These are phyloP conservation scores for Albophoma yamanashiensis DNA, from an alignment of 2,329 filamentous ascomycete genomes.

Conservation along the genomic window DNA sequence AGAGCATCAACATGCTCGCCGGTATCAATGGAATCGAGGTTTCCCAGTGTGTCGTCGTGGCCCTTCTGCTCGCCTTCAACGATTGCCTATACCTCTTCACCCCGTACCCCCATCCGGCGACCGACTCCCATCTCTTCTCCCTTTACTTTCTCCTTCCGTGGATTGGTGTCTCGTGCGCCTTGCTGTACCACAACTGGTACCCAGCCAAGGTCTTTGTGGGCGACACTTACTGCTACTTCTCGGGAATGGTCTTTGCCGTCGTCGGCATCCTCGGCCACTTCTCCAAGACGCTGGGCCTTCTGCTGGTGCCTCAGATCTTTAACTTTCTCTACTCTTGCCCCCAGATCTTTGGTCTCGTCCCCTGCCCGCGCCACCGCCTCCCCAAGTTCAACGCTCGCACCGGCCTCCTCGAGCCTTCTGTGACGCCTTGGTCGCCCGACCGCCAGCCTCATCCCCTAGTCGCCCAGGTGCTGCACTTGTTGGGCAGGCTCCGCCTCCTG, in stretches of 20 bases:
- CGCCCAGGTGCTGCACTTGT: slow-evolving; percentile 51
- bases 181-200: slow-evolving; percentile 91
- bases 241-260: slow-evolving; percentile 96
- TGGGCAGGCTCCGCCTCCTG: slow-evolving; percentile 59
- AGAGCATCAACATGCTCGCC: slow-evolving; percentile 98
- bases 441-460: slow-evolving; percentile 59
- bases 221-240: slow-evolving; percentile 99
- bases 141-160: slow-evolving; percentile 92
- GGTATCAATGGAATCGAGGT: slow-evolving; percentile 99
- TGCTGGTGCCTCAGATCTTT: slow-evolving; percentile 89
- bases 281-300: slow-evolving; percentile 85
- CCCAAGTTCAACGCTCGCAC: slow-evolving; percentile 80
- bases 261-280: slow-evolving; percentile 96
- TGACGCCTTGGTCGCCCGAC: slow-evolving; percentile 60
- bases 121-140: slow-evolving; percentile 91
- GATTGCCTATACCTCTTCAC: slow-evolving; percentile 79
- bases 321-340: slow-evolving; percentile 93
- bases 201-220: slow-evolving; percentile 92
- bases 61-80: slow-evolving; percentile 72
- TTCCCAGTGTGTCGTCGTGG: slow-evolving; percentile 85
- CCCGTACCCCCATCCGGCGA: slow-evolving; percentile 82
- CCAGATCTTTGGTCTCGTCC: slow-evolving; percentile 81
- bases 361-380: slow-evolving; percentile 85
- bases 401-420: slow-evolving; percentile 76
- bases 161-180: slow-evolving; percentile 78